phyloP scores from a whole-genome alignment of 2,329 filamentous ascomycete genomes.

The Gremmenia infestans region DNA sequence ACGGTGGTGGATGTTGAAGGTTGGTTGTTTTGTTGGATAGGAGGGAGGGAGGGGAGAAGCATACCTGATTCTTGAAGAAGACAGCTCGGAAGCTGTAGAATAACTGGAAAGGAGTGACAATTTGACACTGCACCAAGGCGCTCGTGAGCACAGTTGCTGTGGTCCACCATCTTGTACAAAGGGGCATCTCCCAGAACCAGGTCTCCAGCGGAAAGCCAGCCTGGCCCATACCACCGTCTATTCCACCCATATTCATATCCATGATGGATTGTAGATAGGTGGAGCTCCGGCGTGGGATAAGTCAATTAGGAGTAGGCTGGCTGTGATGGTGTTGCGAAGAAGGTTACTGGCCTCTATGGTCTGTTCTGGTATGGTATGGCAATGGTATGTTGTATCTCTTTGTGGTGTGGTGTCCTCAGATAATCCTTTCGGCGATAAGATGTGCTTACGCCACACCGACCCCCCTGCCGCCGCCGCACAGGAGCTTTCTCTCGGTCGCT shows the following conservation, averaged over 20 bases:
- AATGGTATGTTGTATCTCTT: too few species aligned
- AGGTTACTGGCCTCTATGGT: too few species aligned
- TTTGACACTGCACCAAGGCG: conserved; percentile 85
- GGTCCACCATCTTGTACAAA: conserved; percentile 96
- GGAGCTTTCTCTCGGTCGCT: too few species aligned
- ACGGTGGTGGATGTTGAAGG: neutral
- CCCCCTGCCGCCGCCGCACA: too few species aligned
- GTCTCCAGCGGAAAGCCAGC: conserved; percentile 78
- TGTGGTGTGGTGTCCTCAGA: too few species aligned
- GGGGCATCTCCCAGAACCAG: conserved; percentile 99
- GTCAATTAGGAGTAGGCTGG: neutral
- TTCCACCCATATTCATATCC: conserved; percentile 34
- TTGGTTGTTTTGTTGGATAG: neutral
- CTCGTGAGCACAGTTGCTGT: conserved; percentile 85
- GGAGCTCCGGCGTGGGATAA: neutral
- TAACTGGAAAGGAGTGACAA: conserved; percentile 88
- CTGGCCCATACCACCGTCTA: conserved; percentile 38
- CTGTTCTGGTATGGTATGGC: too few species aligned
- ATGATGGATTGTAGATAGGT: conserved; percentile 15
- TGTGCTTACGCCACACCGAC: too few species aligned
- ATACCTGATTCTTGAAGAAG: conserved; percentile 84
- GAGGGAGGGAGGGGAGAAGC: conserved; percentile 22
- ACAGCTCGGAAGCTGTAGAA: conserved; percentile 96
- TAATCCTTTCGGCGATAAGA: too few species aligned
- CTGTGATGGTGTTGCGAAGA: too few species aligned